These are phyloP conservation scores for Corinectria fuckeliana DNA, from an alignment of 2,329 filamentous ascomycete genomes.

Conservation along the genomic window DNA sequence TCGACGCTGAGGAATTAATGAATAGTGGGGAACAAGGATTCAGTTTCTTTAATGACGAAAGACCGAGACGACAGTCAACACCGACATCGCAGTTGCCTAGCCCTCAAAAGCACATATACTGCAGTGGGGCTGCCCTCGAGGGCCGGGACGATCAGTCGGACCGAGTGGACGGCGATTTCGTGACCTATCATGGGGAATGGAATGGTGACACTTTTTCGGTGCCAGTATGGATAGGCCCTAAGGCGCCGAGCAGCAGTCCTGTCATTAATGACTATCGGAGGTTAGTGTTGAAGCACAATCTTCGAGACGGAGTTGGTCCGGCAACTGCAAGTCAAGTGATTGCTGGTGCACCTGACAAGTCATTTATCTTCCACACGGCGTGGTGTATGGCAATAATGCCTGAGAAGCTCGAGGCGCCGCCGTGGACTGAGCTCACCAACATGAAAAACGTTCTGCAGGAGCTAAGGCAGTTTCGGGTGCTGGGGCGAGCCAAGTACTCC, in stretches of 20 bases:
- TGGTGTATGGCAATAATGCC: slow-evolving; percentile 59
- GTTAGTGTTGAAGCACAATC: slow-evolving; percentile 46
- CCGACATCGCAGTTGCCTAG: slow-evolving; percentile 7
- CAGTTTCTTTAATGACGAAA: slow-evolving; percentile 51
- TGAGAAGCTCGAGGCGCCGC: slow-evolving; percentile 37
- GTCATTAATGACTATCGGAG: slow-evolving; percentile 57
- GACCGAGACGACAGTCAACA: slow-evolving; percentile 9
- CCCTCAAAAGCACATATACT: slow-evolving; percentile 7
- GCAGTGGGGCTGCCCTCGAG: neutral
- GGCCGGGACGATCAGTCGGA: slow-evolving; percentile 2
- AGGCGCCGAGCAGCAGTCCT: slow-evolving; percentile 39
- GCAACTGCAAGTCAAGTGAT: slow-evolving; percentile 56
- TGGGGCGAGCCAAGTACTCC: slow-evolving; percentile 41
- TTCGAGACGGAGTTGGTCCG: slow-evolving; percentile 51
- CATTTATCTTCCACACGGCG: slow-evolving; percentile 57
- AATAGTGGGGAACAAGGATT: slow-evolving; percentile 48
- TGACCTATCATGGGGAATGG: slow-evolving; percentile 35
- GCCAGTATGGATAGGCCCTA: slow-evolving; percentile 56
- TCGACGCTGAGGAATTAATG: slow-evolving; percentile 53
- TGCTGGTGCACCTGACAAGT: slow-evolving; percentile 55
- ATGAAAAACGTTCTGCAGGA: slow-evolving; percentile 54
- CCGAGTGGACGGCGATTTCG: slow-evolving; percentile 30
- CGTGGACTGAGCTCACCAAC: slow-evolving; percentile 38
- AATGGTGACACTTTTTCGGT: slow-evolving; percentile 35
- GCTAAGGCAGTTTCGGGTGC: slow-evolving; percentile 48